phyloP scores from a whole-genome alignment of 2,329 filamentous ascomycete genomes.

The Periconia sp. region DNA sequence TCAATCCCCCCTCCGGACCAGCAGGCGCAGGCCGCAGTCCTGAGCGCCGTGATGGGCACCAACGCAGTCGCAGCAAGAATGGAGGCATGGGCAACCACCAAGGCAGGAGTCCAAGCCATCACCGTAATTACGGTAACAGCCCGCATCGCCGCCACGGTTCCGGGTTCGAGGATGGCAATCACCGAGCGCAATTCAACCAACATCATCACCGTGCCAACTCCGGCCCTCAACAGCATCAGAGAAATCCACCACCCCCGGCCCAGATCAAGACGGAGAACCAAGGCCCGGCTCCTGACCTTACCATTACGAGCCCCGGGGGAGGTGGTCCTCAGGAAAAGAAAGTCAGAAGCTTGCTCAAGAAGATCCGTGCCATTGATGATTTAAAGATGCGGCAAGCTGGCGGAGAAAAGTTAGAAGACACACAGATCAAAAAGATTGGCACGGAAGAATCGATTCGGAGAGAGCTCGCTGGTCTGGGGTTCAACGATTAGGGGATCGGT shows the following conservation, averaged over 20 bases:
- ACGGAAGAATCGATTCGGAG: slow-evolving; percentile 85
- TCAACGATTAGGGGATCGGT: slow-evolving; percentile 26
- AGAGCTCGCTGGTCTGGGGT: slow-evolving; percentile 73
- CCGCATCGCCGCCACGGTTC: slow-evolving; percentile 11
- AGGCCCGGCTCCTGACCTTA: slow-evolving; percentile 54
- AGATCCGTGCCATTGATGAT: slow-evolving; percentile 96
- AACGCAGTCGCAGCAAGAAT: slow-evolving; percentile 57
- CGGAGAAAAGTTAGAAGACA: slow-evolving; percentile 97
- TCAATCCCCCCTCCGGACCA: slow-evolving; percentile 31
- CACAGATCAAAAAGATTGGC: slow-evolving; percentile 96
- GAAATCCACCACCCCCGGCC: slow-evolving; percentile 16
- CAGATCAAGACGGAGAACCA: slow-evolving; percentile 42
- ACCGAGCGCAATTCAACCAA: slow-evolving; percentile 31
- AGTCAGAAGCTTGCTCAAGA: slow-evolving; percentile 90
- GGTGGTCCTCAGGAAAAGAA: slow-evolving; percentile 88
- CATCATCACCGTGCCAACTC: slow-evolving; percentile 31
- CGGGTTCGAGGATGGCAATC: slow-evolving; percentile 31
- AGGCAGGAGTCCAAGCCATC: slow-evolving; percentile 38
- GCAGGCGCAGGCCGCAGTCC: slow-evolving; percentile 61
- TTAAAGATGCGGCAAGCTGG: slow-evolving; percentile 94
- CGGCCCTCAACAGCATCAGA: slow-evolving; percentile 20
- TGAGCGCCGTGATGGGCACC: slow-evolving; percentile 66
- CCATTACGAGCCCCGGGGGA: slow-evolving; percentile 61
- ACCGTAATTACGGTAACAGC: slow-evolving; percentile 38
- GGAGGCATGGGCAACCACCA: slow-evolving; percentile 23